Conservation (phyloP, 495 filamentous ascomycete genomes). For the Staphylotrichum longicolle region DNA sequence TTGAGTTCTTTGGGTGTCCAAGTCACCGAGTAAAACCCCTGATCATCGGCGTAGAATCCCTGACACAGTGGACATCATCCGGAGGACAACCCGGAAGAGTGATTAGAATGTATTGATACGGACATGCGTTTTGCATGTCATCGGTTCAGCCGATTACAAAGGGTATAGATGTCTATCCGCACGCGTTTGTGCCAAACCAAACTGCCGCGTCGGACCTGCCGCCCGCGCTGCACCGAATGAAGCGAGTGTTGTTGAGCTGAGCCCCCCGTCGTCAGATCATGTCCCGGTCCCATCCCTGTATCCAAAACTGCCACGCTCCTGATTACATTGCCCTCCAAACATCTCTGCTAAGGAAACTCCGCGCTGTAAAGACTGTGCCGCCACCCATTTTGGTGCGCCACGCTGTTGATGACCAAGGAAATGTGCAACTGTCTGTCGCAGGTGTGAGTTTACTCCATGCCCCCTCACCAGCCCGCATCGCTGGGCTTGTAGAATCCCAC, state of each 20-base stretch:
- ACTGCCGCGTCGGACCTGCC: constrained; percentile 4
- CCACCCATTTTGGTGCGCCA: constrained; percentile 7
- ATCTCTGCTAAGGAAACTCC: neutral
- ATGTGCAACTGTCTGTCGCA: constrained; percentile 16
- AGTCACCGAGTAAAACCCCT: no score
- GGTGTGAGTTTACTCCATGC: constrained; percentile 30
- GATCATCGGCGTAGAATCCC: no score
- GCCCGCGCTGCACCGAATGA: constrained; percentile 6
- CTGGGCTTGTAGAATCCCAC: constrained; percentile 38
- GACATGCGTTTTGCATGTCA: neutral
- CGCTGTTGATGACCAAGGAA: constrained; percentile 12
- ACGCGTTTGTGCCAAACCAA: neutral
- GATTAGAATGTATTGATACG: constrained; percentile 4
- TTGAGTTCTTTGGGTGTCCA: no score
- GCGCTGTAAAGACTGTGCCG: constrained; percentile 1
- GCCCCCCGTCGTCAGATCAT: constrained; percentile 17
- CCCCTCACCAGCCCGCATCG: constrained; percentile 44
- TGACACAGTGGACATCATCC: no score
- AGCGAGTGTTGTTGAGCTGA: constrained; percentile 13
- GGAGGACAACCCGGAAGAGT: neutral
- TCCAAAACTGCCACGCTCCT: constrained; percentile 4
- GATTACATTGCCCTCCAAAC: neutral
- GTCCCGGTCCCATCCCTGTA: neutral
- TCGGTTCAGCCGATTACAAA: constrained; percentile 13
- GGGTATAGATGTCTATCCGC: constrained; percentile 10